Evolutionary conservation across 129 eudicot genomes (phyloP).

Genomic region (Apium graveolens): DNA sequence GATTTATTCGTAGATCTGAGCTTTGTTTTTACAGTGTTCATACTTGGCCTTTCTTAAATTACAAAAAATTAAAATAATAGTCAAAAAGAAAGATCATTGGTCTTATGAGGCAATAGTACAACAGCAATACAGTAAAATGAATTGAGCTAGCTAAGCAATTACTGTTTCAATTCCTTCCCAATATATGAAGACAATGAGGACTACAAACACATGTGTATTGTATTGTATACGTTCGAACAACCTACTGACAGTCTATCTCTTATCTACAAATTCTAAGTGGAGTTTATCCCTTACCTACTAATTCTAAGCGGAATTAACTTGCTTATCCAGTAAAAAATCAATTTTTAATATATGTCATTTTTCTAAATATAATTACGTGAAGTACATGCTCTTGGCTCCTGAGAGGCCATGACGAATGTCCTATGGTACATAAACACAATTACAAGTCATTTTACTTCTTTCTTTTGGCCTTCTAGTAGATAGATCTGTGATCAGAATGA

Average conservation of each 20-base stretch:
- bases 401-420: neutral
- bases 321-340: neutral
- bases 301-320: neutral
- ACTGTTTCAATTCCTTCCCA: too few relatives aligned
- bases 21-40: neutral
- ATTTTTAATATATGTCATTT: neutral
- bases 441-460: neutral
- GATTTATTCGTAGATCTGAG: neutral
- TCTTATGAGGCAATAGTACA: neutral
- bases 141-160: neutral
- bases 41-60: neutral
- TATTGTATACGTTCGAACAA: neutral
- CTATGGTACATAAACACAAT: neutral
- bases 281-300: too few relatives aligned
- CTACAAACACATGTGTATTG: neutral
- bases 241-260: neutral
- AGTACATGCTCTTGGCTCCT: constrained; percentile 2
- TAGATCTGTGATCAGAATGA: neutral
- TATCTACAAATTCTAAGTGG: too few relatives aligned
- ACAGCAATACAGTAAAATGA: neutral
- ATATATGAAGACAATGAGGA: neutral
- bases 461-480: neutral
- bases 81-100: neutral
- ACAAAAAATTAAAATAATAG: too few relatives aligned
- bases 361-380: neutral